A percentile compares a stretch with the other conserved stretches of the same genome.
These are phyloP conservation scores for Narthecium ossifragum DNA, from an alignment of 106 monocot species.

Conservation along the genomic window DNA sequence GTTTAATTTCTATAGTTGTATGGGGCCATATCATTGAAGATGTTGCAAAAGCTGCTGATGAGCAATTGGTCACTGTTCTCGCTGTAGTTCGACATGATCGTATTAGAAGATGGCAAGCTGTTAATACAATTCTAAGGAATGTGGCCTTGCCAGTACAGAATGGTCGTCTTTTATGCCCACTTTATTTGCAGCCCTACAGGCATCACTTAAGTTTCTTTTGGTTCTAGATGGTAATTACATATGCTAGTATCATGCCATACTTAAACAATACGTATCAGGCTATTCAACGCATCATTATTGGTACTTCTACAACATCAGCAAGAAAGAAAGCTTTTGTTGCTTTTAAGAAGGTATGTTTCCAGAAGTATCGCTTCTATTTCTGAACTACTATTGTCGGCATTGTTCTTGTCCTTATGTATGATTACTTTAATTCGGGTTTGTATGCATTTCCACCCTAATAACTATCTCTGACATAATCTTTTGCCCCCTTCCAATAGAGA, in stretches of 20 bases:
- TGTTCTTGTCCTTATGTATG: too few species aligned
- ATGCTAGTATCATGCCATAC: neutral
- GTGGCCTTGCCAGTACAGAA: slow-evolving; percentile 18
- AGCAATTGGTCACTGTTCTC: slow-evolving; percentile 30
- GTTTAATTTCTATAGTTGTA: slow-evolving; percentile 52
- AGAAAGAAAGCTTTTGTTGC: slow-evolving; percentile 72
- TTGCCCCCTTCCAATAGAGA: too few species aligned
- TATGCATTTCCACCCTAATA: too few species aligned
- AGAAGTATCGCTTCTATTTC: slow-evolving; percentile 2
- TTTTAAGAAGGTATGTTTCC: slow-evolving; percentile 46
- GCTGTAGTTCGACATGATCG: slow-evolving; percentile 28
- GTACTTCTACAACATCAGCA: slow-evolving; percentile 49
- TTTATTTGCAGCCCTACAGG: slow-evolving; percentile 62
- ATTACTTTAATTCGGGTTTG: too few species aligned
- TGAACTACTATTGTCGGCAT: neutral
- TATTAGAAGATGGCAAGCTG: slow-evolving; percentile 48
- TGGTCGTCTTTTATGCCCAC: slow-evolving; percentile 42
- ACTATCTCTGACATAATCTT: too few species aligned
- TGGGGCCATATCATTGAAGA: slow-evolving; percentile 65
- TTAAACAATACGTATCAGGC: slow-evolving; percentile 38
- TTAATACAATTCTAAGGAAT: slow-evolving; percentile 24
- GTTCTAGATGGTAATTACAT: neutral
- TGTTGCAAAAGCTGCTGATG: slow-evolving; percentile 54
- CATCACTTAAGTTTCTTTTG: slow-evolving; percentile 10
- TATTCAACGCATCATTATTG: slow-evolving; percentile 56